Percentiles rank a stretch among this genome's conserved stretches.
These are phyloP conservation scores for Diaporthe helianthi DNA, from an alignment of 2,329 filamentous ascomycete species.

Conservation along the genomic window DNA sequence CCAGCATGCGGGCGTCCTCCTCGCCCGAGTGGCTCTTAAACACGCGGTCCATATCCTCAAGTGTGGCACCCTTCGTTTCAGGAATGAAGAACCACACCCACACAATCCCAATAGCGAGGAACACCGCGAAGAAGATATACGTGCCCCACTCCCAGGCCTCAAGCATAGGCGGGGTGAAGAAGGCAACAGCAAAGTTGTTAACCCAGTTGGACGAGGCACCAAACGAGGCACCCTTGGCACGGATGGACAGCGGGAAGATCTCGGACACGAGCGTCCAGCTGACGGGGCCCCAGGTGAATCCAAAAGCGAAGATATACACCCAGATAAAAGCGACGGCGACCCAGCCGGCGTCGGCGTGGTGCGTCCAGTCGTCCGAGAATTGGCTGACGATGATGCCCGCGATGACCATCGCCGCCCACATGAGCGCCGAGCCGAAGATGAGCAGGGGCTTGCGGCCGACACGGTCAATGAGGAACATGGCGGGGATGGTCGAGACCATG, in stretches of 20 bases:
- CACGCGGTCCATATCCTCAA: slow-evolving; percentile 62
- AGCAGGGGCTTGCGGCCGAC: slow-evolving; percentile 51
- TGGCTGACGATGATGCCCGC: slow-evolving; percentile 50
- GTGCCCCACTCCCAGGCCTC: slow-evolving; percentile 55
- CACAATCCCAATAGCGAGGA: slow-evolving; percentile 52
- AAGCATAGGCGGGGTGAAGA: slow-evolving; percentile 53
- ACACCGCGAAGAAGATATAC: slow-evolving; percentile 63
- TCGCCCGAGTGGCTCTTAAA: slow-evolving; percentile 51
- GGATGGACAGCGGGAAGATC: slow-evolving; percentile 48
- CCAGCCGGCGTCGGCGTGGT: slow-evolving; percentile 48
- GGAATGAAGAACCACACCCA: slow-evolving; percentile 60
- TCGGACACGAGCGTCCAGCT: slow-evolving; percentile 46
- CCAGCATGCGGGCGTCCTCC: slow-evolving; percentile 38
- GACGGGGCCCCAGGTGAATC: slow-evolving; percentile 44
- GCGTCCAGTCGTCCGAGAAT: slow-evolving; percentile 46
- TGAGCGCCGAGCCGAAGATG: slow-evolving; percentile 47
- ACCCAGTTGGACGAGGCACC: slow-evolving; percentile 53
- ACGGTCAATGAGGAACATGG: slow-evolving; percentile 47
- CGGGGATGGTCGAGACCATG: slow-evolving; percentile 41
- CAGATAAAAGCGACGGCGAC: slow-evolving; percentile 45
- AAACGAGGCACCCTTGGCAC: slow-evolving; percentile 50
- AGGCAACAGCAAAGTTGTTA: slow-evolving; percentile 56
- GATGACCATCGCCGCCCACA: slow-evolving; percentile 48
- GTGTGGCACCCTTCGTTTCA: slow-evolving; percentile 61
- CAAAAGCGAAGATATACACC: slow-evolving; percentile 41